Conservation (phyloP, 768 basidiomycete genomes). For the Termitomyces titanicus region DNA sequence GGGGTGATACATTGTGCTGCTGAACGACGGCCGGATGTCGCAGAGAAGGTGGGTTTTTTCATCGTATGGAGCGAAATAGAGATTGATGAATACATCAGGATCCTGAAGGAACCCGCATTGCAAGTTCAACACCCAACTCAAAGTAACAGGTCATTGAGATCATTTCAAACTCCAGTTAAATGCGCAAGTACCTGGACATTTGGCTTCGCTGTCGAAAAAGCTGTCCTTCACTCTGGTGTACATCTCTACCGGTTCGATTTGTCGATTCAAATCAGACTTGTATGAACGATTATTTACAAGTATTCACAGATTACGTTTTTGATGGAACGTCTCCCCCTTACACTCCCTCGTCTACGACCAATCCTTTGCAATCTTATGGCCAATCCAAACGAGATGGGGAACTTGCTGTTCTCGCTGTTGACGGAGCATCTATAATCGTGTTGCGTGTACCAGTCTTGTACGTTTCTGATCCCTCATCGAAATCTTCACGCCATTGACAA, state of each 20-base stretch:
- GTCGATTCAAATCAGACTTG: neutral
- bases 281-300: slow-evolving; percentile 1
- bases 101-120: slow-evolving; percentile 63
- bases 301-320: slow-evolving; percentile 82
- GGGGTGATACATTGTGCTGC: slow-evolving; percentile 96
- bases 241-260: slow-evolving; percentile 77
- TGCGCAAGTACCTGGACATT: slow-evolving; percentile 64
- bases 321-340: slow-evolving; percentile 94
- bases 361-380: slow-evolving; percentile 89
- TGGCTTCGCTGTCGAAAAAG: slow-evolving; percentile 63
- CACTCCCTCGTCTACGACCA: slow-evolving; percentile 62
- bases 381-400: slow-evolving; percentile 87
- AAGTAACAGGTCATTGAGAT: neutral
- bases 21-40: slow-evolving; percentile 89
- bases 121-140: slow-evolving; percentile 23
- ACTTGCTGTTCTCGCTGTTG: slow-evolving; percentile 59
- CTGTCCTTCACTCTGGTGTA: slow-evolving; percentile 75
- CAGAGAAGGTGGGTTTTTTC: slow-evolving; percentile 64
- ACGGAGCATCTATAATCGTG: slow-evolving; percentile 59
- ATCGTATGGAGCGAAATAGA: slow-evolving; percentile 14
- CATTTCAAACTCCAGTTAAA: slow-evolving; percentile 57
- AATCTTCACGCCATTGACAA: neutral
- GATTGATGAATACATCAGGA: slow-evolving; percentile 38
- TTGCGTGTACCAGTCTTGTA: slow-evolving; percentile 89
- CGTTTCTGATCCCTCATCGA: slow-evolving; percentile 21